These are phyloP conservation scores for Colletotrichum tropicale DNA, from an alignment of 2,329 filamentous ascomycete species.

Conservation along the genomic window DNA sequence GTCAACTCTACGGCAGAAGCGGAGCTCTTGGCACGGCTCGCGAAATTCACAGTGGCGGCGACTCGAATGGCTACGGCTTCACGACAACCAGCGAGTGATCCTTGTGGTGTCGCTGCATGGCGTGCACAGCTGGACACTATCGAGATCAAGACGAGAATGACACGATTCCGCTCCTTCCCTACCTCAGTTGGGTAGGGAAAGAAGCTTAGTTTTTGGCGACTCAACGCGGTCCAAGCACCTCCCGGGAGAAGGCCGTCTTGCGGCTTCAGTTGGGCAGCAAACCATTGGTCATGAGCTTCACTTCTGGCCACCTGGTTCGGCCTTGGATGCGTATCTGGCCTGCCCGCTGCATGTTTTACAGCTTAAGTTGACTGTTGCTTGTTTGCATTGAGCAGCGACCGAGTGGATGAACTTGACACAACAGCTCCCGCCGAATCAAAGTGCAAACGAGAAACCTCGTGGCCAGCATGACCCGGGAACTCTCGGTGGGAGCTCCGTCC, in stretches of 20 bases:
- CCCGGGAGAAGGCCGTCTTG: background rate
- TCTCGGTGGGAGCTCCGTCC: background rate
- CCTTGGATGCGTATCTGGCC: background rate
- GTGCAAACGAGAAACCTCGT: conserved; percentile 2
- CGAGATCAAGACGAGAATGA: conserved; percentile 2
- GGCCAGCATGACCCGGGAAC: background rate
- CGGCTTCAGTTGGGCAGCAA: background rate
- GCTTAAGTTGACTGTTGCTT: background rate
- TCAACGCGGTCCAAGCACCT: conserved; percentile 10
- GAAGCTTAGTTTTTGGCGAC: conserved; percentile 10
- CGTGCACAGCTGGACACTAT: conserved; percentile 8
- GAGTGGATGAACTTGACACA: conserved; percentile 21
- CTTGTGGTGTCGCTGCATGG: conserved; percentile 8
- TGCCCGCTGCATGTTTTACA: background rate
- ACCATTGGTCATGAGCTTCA: conserved; percentile 6
- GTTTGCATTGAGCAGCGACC: conserved; percentile 7
- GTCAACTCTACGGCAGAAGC: background rate
- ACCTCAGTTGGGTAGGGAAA: background rate
- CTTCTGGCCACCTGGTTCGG: background rate
- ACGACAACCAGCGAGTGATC: background rate
- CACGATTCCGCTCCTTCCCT: background rate
- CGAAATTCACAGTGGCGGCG: background rate
- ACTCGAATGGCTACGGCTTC: background rate
- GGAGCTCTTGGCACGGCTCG: background rate
- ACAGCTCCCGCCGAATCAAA: conserved; percentile 8